These are phyloP conservation scores for Karstenula rhodostoma DNA, from an alignment of 2,329 filamentous ascomycete species.

Conservation along the genomic window DNA sequence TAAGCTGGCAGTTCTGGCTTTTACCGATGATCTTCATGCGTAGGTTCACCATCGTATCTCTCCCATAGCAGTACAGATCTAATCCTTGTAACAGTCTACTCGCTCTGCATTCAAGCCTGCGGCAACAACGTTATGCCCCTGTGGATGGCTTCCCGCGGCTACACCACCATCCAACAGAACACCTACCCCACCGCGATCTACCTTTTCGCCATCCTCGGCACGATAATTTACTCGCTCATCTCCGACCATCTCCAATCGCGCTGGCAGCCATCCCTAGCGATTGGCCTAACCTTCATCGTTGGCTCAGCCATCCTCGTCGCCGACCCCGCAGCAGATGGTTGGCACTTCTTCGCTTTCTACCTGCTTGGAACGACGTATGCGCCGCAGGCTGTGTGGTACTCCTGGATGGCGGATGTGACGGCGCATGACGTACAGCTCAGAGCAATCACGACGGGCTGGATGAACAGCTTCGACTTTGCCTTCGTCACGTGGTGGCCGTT, in stretches of 20 bases:
- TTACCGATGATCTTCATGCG: constrained; percentile 8
- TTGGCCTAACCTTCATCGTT: constrained; percentile 1
- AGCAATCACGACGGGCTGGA: constrained; percentile 4
- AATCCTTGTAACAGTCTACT: not conserved
- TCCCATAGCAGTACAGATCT: not conserved
- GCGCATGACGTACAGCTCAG: constrained; percentile 8
- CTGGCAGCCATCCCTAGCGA: constrained; percentile 7
- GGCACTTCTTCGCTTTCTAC: constrained; percentile 8
- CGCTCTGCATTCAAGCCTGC: constrained; percentile 9
- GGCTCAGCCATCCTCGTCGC: constrained; percentile 2
- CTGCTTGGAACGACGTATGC: constrained; percentile 9
- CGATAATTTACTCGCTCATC: constrained; percentile 3
- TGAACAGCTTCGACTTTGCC: constrained; percentile 7
- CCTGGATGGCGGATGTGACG: constrained; percentile 9
- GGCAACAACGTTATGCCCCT: constrained; percentile 10
- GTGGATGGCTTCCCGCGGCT: constrained; percentile 7
- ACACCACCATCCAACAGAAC: constrained; percentile 3
- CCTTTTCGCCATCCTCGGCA: constrained; percentile 3
- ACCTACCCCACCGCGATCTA: constrained; percentile 8
- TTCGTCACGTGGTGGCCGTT: constrained; percentile 11
- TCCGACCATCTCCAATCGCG: constrained; percentile 5
- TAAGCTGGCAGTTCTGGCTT: constrained; percentile 8
- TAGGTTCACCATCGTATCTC: not conserved
- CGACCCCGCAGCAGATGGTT: not conserved
- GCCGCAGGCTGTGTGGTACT: constrained; percentile 5